These are phyloP conservation scores for Rhizopogon vesiculosus DNA, from an alignment of 768 basidiomycete species.

Conservation along the genomic window DNA sequence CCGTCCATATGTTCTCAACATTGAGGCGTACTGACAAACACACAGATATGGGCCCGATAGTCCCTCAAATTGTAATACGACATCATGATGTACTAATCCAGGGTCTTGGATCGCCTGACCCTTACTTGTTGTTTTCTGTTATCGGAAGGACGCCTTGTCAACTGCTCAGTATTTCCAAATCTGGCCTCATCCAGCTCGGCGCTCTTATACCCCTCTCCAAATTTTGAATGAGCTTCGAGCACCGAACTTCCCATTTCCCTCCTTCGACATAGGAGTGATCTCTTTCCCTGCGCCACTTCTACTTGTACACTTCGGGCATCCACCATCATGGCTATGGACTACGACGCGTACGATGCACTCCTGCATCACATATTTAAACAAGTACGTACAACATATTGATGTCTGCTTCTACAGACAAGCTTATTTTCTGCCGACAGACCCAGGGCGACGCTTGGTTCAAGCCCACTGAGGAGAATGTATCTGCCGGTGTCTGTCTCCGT, in stretches of 20 bases:
- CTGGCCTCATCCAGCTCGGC: not conserved
- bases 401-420: not conserved
- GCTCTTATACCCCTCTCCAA: slow-evolving; percentile 14
- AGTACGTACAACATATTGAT: slow-evolving; percentile 30
- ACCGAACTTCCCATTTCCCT: not conserved
- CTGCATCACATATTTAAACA: slow-evolving; percentile 77
- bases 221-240: not conserved
- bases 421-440: slow-evolving; percentile 41
- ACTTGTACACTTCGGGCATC: not conserved
- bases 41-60: not conserved
- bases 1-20: not conserved
- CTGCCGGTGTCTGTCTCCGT: slow-evolving; percentile 74
- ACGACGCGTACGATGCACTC: slow-evolving; percentile 76
- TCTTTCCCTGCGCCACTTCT: not conserved
- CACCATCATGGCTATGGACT: slow-evolving; percentile 35
- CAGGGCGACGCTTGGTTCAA: slow-evolving; percentile 86
- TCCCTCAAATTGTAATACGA: not conserved
- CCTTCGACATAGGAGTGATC: not conserved
- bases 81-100: not conserved
- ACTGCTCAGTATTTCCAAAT: not conserved
- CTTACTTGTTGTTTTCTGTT: not conserved
- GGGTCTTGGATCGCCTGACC: not conserved
- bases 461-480: slow-evolving; percentile 76
- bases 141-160: not conserved
- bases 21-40: not conserved